Evolutionary conservation across 2,329 filamentous ascomycete species (phyloP).

Genomic region (Neonectria magnoliae): DNA sequence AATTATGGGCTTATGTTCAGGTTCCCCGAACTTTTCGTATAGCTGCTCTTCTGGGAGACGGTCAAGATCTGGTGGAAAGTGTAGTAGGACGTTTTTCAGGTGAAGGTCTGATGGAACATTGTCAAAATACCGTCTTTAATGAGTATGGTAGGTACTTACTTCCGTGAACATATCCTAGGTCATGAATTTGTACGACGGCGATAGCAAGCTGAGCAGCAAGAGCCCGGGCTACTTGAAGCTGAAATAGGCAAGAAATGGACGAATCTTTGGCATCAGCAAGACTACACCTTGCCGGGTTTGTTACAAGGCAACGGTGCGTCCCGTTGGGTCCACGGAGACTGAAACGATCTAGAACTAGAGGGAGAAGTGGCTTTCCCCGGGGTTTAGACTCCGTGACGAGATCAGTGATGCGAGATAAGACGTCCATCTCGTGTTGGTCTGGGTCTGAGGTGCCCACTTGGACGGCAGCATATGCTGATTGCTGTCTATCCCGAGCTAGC

Average conservation of each 20-base stretch:
- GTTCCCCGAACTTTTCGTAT: slow-evolving; percentile 1
- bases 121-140: neutral
- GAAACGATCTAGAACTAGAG: neutral
- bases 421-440: neutral
- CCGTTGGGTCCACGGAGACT: neutral
- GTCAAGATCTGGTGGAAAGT: slow-evolving; percentile 30
- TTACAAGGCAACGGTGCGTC: neutral
- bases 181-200: slow-evolving; percentile 45
- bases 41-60: neutral
- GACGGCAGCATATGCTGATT: neutral
- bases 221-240: slow-evolving; percentile 41
- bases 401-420: neutral
- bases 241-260: slow-evolving; percentile 31
- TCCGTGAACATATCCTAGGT: slow-evolving; percentile 46
- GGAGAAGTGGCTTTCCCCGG: neutral
- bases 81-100: slow-evolving; percentile 48
- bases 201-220: slow-evolving; percentile 42
- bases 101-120: slow-evolving; percentile 42
- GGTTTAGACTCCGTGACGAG: neutral
- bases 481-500: neutral
- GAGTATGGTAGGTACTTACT: slow-evolving; percentile 25
- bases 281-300: slow-evolving; percentile 30
- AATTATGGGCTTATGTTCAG: neutral
- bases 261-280: slow-evolving; percentile 32
- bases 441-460: neutral